Evolutionary conservation across 2,329 filamentous ascomycete species (phyloP), one percentile per base, ranked within the genome.

Genomic region (Pyrenophora graminea): DNA sequence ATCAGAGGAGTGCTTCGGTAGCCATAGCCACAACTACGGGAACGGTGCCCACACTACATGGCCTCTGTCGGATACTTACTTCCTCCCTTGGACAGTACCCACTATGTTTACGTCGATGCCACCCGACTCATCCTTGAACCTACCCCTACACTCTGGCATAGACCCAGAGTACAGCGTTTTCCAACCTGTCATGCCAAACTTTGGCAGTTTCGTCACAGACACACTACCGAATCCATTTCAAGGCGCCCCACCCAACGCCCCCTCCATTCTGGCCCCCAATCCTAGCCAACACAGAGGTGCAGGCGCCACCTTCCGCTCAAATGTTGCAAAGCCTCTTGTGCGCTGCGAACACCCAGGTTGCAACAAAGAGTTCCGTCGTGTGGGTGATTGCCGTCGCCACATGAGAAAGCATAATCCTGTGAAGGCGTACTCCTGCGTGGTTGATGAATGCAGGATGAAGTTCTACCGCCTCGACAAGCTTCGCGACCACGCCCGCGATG

Each of bases 391-490:
- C 36, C 41, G 45, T 13, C 45, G 42, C 3, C 33, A 45, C 34
- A 32, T 38, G 33, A 21, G 43, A 1, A 17, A 8, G 43, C 33
- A 45, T 1, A 32, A 13, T 12, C 15, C 10, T 6, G 21, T 33
- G 1, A 31, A 6, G 23, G 23, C 1, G 0, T 12, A 30, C 2
- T 37, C 13, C 1, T 45, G 46, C 13, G 12, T 45, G 6, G 19
- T 53, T 5, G 30, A 32, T 3, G 37, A 39, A 1, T 46, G 46
- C 30, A 7, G 33, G 41, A 50, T 15, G 46, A 50, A 43, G 21
- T 53, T 53, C 38, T 21, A 36, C 15, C 46, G 51, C 18, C n/a
- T 38, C 12, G 51, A 49, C 45, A 53, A 50, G 39, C 21, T 45
- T 25, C 45, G 41, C 19, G 46, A 21, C 15, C 45, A 53, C 10